phyloP scores from a whole-genome alignment of 1,139 yeast genomes.

The Taphrina pruni region DNA sequence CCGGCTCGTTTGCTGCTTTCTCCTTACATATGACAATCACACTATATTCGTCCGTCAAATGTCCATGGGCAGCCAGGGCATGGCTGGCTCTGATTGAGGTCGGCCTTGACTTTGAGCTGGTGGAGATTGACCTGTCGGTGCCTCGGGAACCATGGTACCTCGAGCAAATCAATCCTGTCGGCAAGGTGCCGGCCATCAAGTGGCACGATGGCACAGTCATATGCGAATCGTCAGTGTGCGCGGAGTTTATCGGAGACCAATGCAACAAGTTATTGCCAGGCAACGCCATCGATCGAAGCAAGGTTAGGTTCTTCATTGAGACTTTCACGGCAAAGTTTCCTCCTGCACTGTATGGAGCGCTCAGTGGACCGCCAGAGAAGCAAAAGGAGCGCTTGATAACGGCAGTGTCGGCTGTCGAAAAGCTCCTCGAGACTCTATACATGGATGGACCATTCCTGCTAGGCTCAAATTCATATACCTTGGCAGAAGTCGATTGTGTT shows the following conservation, averaged over 20 bases:
- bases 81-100: slow-evolving; percentile 49
- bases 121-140: slow-evolving; percentile 48
- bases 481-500: slow-evolving; percentile 46
- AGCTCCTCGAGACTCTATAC: slow-evolving; percentile 43
- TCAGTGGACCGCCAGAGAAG: slow-evolving; percentile 13
- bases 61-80: slow-evolving; percentile 50
- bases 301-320: slow-evolving; percentile 44
- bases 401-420: slow-evolving; percentile 41
- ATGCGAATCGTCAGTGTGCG: slow-evolving; percentile 47
- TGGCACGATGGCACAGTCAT: slow-evolving; percentile 47
- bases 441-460: slow-evolving; percentile 46
- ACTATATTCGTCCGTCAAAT: slow-evolving; percentile 40
- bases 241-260: slow-evolving; percentile 46
- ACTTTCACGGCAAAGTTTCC: slow-evolving; percentile 47
- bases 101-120: slow-evolving; percentile 47
- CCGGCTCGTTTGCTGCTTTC: no score
- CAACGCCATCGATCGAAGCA: slow-evolving; percentile 5
- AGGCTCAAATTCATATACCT: slow-evolving; percentile 44
- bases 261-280: slow-evolving; percentile 9
- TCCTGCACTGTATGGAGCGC: slow-evolving; percentile 51
- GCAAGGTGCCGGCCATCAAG: slow-evolving; percentile 49
- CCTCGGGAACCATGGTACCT: slow-evolving; percentile 49
- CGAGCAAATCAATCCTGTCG: slow-evolving; percentile 48
- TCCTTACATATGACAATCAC: slow-evolving; percentile 50
- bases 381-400: slow-evolving; percentile 24